These are phyloP conservation scores for Trichoderma breve DNA, from an alignment of 2,329 filamentous ascomycete genomes.

Conservation along the genomic window DNA sequence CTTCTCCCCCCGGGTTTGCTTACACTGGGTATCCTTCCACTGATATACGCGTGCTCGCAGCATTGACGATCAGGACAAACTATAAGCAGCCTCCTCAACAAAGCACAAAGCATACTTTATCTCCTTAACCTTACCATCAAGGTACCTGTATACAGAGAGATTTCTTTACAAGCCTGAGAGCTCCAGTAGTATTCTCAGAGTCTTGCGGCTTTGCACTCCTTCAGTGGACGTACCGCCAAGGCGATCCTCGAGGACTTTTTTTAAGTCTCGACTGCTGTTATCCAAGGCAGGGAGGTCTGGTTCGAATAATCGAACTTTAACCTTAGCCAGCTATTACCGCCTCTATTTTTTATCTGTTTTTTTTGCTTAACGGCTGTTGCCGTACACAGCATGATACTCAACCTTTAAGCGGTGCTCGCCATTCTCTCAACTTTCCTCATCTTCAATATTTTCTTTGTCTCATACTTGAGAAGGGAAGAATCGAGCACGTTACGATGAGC, in stretches of 20 bases:
- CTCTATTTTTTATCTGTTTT: not conserved
- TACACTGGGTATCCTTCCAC: not conserved
- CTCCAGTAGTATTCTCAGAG: not conserved
- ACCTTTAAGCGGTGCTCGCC: not conserved
- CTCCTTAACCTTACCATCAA: not conserved
- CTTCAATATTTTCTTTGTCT: not conserved
- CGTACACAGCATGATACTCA: slow-evolving; percentile 3
- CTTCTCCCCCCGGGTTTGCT: slow-evolving; percentile 9
- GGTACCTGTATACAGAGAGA: not conserved
- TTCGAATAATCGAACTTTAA: not conserved
- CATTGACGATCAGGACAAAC: not conserved
- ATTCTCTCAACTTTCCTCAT: not conserved
- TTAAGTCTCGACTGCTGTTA: not conserved
- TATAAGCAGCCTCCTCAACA: not conserved
- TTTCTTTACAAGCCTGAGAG: not conserved
- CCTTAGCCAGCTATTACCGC: not conserved
- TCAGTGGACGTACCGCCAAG: not conserved
- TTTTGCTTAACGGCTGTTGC: not conserved
- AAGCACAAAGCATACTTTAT: not conserved
- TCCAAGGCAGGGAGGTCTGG: not conserved
- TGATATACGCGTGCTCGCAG: not conserved
- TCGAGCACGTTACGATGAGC: slow-evolving; percentile 27
- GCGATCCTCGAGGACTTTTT: not conserved
- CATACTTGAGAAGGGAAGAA: not conserved
- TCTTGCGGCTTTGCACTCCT: not conserved